phyloP scores from a whole-genome alignment of 2,329 filamentous ascomycete genomes.

The Sclerotinia glacialis region DNA sequence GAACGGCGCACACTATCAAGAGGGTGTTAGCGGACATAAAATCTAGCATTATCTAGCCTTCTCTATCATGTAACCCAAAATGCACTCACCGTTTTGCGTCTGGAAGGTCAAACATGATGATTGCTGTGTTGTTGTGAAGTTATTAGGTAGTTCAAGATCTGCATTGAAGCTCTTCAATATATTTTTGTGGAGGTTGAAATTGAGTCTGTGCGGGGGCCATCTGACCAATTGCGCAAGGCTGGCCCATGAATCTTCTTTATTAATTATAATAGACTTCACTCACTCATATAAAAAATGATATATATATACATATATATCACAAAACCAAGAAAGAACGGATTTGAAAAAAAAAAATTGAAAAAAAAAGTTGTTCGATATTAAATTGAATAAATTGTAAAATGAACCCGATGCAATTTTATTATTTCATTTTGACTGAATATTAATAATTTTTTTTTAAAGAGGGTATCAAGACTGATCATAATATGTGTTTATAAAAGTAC shows the following conservation, averaged over 20 bases:
- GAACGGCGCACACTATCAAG: constrained; percentile 52
- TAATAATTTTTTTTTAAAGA: too few relatives aligned
- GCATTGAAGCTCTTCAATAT: constrained; percentile 6
- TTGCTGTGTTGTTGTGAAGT: constrained; percentile 7
- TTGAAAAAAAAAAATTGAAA: neutral
- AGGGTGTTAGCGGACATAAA: constrained; percentile 17
- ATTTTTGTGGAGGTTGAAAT: constrained; percentile 14
- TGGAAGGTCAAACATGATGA: constrained; percentile 51
- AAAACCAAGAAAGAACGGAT: neutral
- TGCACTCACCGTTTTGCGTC: constrained; percentile 50
- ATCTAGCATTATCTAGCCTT: neutral
- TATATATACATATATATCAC: too few relatives aligned
- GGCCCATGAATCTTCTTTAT: neutral
- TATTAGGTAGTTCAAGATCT: neutral
- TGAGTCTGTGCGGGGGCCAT: constrained; percentile 13
- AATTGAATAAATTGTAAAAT: neutral
- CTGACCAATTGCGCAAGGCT: constrained; percentile 17
- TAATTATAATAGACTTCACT: neutral
- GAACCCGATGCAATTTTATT: neutral
- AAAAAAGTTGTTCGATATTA: neutral
- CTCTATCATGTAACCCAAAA: neutral
- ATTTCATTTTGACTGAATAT: neutral
- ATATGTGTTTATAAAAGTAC: constrained; percentile 19
- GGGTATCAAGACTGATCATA: constrained; percentile 12
- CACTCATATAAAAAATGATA: neutral